Percentiles rank a stretch among this genome's conserved stretches.
Conservation (phyloP, 75 land plant species). For the Gnetum montanum region DNA sequence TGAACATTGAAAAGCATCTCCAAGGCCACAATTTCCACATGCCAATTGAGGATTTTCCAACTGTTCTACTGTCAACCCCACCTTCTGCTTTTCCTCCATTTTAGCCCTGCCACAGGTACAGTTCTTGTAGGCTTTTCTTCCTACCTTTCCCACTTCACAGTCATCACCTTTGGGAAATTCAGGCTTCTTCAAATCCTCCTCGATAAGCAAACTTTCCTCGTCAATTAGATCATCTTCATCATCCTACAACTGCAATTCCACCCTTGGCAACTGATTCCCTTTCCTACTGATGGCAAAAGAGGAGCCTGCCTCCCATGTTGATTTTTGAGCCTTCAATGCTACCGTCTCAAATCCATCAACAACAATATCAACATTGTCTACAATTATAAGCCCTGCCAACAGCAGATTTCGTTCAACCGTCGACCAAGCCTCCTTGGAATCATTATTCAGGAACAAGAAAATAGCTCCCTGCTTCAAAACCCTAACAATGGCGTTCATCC, state of each 20-base stretch:
- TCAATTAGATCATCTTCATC: conserved; percentile 81
- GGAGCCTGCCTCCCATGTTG: conserved; percentile 81
- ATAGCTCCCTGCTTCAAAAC: conserved; percentile 66
- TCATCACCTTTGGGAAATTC: conserved; percentile 59
- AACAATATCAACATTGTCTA: conserved; percentile 10
- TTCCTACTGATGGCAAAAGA: conserved; percentile 67
- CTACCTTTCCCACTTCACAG: conserved; percentile 79
- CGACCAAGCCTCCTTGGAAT: neutral
- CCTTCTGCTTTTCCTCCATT: conserved; percentile 62
- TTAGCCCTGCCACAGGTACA: conserved; percentile 98
- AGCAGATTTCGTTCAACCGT: conserved; percentile 45
- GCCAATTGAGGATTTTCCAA: conserved; percentile 74
- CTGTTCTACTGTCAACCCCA: conserved; percentile 53
- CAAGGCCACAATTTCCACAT: conserved; percentile 97
- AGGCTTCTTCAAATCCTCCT: conserved; percentile 90
- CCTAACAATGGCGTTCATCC: conserved; percentile 38
- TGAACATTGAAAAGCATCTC: conserved; percentile 94
- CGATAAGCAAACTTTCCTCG: conserved; percentile 87
- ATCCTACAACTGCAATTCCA: conserved; percentile 40
- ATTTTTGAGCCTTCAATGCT: conserved; percentile 64
- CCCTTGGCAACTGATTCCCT: neutral
- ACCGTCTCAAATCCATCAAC: neutral
- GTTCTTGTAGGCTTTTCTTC: conserved; percentile 95
- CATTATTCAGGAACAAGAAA: conserved; percentile 21
- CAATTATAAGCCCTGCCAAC: conserved; percentile 56